These are phyloP conservation scores for Mortierella sp. DNA, from an alignment of 371 early-diverging fungal genomes.

Conservation along the genomic window DNA sequence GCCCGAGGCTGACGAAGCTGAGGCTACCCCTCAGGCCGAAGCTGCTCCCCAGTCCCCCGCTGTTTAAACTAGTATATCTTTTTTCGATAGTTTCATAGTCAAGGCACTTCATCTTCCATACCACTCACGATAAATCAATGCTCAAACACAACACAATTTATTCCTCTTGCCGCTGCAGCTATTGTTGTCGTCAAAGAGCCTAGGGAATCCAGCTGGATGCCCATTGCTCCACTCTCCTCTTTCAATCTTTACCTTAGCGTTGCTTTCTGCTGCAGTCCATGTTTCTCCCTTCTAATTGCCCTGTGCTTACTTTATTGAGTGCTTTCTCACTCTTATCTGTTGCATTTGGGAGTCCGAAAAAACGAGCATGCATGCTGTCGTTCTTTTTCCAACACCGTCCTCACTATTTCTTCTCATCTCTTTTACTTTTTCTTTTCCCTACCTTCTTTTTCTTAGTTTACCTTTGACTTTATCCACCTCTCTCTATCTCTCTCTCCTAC, in stretches of 20 bases:
- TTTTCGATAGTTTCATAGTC: neutral
- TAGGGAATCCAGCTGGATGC: too few relatives aligned
- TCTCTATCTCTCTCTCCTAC: neutral
- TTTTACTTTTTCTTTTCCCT: neutral
- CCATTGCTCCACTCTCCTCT: too few relatives aligned
- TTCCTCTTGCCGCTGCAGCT: neutral
- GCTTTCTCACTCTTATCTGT: conserved; percentile 1
- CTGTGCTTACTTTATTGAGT: too few relatives aligned
- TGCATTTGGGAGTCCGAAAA: neutral
- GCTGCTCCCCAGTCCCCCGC: neutral
- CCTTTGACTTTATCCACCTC: neutral
- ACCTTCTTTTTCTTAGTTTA: neutral
- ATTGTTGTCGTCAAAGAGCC: too few relatives aligned
- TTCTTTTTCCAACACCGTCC: too few relatives aligned
- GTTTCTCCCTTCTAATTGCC: too few relatives aligned
- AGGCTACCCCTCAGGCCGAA: neutral
- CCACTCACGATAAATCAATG: neutral
- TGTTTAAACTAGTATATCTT: neutral
- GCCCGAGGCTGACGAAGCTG: neutral
- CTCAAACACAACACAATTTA: neutral
- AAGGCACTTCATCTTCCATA: neutral
- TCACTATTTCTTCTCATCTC: neutral
- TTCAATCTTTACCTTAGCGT: too few relatives aligned
- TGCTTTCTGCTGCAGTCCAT: too few relatives aligned
- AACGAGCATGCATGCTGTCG: neutral